Base-by-base conservation (phyloP, 139 green algal genomes). In the Chlorella sp. region DNA sequence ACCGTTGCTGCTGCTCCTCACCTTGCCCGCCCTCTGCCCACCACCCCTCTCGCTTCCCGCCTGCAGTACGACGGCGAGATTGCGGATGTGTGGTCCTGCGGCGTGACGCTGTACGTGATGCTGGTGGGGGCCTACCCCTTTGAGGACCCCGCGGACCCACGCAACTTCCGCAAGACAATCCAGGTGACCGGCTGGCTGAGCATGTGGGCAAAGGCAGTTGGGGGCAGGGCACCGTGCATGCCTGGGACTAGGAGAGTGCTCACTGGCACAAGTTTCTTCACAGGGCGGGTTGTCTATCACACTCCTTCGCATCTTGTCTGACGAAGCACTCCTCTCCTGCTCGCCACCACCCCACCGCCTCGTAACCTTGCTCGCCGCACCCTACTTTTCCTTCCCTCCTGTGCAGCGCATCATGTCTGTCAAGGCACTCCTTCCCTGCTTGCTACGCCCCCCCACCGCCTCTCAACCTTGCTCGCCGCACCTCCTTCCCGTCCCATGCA, bases 91-190 rank as follows among this genome's bases (percentile, higher is more conserved):
- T 99, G 98, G 98, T 97, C 92, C 37, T 99, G 96, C 86, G 98
- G 98, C 28, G 98, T 99, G 60, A 99, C 97, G n/a, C 94, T 99
- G 88, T 99, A 98, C 90, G 98, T 99, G 48, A 99, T 99, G 97
- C 93, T 99, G 84, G 97, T 98, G 30, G 98, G 98, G 0, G 96
- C 96, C 0, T 99, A 99, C 91, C 98, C 98, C 3, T 99, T 99
- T 94, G 98, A 99, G 93, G 98, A 99, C 92, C 95, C 97, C 16
- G 42, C 86, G 11, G 97, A 99, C 90, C 98, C 98, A 7, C 93
- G 97, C 83, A 99, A 99, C 92, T 99, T 99, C 92, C 90, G 96
- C n/a, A 99, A 99, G 85, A 99, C 98, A 15, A 99, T 99, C 79
- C 95, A 98, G 95, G 96, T 97, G 39, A n/a, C n/a, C n/a, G n/a